Percentiles rank a stretch among this genome's conserved stretches.
phyloP scores from a whole-genome alignment of 2,329 filamentous ascomycete species.

The Thyridium curvatum region DNA sequence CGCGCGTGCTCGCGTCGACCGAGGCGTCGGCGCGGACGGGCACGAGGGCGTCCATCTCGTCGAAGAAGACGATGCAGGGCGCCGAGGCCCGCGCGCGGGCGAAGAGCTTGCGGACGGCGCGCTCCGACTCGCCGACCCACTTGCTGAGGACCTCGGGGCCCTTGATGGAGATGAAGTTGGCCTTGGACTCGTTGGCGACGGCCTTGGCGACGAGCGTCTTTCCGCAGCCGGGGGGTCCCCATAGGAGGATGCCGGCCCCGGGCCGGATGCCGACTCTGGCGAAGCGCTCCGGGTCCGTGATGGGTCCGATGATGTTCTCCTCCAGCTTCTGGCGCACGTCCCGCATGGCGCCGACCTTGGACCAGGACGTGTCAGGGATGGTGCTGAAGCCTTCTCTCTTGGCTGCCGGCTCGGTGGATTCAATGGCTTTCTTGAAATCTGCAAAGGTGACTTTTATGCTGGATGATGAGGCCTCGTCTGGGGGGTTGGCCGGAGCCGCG shows the following conservation, averaged over 20 bases:
- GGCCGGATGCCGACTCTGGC: conserved; percentile 70
- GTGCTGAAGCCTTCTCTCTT: conserved; percentile 93
- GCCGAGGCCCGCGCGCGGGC: conserved; percentile 77
- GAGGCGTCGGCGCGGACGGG: conserved; percentile 70
- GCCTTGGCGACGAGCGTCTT: conserved; percentile 96
- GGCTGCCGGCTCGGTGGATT: conserved; percentile 70
- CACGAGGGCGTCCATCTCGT: conserved; percentile 85
- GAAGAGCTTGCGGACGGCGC: conserved; percentile 88
- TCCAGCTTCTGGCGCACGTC: conserved; percentile 76
- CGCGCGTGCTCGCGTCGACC: conserved; percentile 76
- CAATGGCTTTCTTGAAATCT: conserved; percentile 70
- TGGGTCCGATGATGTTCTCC: conserved; percentile 83
- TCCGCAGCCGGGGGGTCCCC: conserved; percentile 93
- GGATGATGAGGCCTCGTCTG: too few species aligned
- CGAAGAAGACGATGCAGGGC: conserved; percentile 96
- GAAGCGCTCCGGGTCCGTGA: conserved; percentile 75
- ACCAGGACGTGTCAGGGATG: conserved; percentile 89
- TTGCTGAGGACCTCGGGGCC: conserved; percentile 96
- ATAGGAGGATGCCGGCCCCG: conserved; percentile 84
- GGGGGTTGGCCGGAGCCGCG: too few species aligned
- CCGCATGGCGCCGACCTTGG: conserved; percentile 79
- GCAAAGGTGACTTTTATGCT: conserved; percentile 31
- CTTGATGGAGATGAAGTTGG: conserved; percentile 97
- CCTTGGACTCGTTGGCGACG: conserved; percentile 89
- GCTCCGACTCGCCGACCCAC: conserved; percentile 93